Percentiles rank a stretch among this genome's conserved stretches.
Conservation (phyloP, 768 basidiomycete species). For the Rhodocollybia butyracea region DNA sequence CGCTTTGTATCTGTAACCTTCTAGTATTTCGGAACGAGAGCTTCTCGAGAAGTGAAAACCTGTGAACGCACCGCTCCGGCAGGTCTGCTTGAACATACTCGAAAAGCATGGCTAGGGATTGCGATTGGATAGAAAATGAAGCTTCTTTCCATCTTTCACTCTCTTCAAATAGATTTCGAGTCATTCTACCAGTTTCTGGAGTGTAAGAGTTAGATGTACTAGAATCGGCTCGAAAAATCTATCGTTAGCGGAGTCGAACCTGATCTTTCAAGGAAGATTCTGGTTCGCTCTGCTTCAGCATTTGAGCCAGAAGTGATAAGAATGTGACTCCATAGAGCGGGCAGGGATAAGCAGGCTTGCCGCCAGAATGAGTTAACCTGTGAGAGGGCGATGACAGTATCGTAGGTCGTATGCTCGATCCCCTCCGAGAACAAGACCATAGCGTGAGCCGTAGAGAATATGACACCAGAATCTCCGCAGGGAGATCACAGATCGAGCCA, state of each 20-base stretch:
- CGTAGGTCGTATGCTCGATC: background rate
- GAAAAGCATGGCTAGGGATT: background rate
- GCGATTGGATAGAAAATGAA: background rate
- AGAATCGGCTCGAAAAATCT: background rate
- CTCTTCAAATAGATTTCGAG: background rate
- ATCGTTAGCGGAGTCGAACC: background rate
- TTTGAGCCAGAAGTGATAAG: background rate
- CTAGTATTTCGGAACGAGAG: background rate
- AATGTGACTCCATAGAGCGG: background rate
- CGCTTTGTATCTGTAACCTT: background rate
- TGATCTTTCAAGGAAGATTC: background rate
- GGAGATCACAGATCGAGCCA: background rate
- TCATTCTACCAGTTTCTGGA: background rate
- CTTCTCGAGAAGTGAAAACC: background rate
- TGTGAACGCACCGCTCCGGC: background rate
- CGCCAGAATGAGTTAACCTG: background rate
- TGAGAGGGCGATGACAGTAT: background rate
- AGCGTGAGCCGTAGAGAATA: background rate
- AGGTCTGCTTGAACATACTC: no score
- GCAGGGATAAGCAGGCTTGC: background rate
- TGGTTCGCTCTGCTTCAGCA: background rate
- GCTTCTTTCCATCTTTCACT: background rate
- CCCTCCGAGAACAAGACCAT: background rate
- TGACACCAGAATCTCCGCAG: background rate
- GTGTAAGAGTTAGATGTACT: background rate